A percentile compares a stretch with the other conserved stretches of the same genome.
Conservation (phyloP, 1,284 basidiomycete species). For the Tylopilus sp. region DNA sequence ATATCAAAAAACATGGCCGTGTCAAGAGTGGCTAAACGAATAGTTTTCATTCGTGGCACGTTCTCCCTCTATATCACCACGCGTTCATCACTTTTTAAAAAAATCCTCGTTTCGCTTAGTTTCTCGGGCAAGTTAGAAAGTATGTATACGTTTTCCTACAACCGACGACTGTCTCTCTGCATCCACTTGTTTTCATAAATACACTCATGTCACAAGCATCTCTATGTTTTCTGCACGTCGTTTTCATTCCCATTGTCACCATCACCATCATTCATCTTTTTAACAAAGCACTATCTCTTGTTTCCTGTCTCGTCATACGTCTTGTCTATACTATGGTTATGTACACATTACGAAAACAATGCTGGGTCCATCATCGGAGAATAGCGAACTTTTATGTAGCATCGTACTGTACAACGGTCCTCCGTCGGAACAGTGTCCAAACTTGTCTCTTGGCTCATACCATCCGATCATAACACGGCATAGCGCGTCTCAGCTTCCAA, state of each 20-base stretch:
- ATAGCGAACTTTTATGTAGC: background rate
- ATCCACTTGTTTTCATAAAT: conserved; percentile 2
- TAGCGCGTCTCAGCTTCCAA: background rate
- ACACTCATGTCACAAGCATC: background rate
- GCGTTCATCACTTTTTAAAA: background rate
- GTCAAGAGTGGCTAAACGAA: conserved; percentile 14
- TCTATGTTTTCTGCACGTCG: background rate
- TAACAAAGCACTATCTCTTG: background rate
- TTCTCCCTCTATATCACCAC: no score
- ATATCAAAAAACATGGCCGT: conserved; percentile 28
- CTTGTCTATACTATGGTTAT: background rate
- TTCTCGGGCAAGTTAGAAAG: background rate
- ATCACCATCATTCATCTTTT: background rate
- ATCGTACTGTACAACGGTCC: background rate
- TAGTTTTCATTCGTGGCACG: background rate
- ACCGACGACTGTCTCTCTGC: background rate
- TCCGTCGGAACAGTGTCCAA: conserved; percentile 1
- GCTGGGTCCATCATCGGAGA: background rate
- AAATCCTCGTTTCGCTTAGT: no score
- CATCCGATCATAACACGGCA: background rate
- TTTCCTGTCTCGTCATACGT: background rate
- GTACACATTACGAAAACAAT: conserved; percentile 1
- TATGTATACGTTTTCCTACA: conserved; percentile 5
- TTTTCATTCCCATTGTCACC: background rate
- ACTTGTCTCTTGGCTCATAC: background rate